Base-by-base conservation (phyloP, 208 protist genomes). In the Porcisia deanei region DNA sequence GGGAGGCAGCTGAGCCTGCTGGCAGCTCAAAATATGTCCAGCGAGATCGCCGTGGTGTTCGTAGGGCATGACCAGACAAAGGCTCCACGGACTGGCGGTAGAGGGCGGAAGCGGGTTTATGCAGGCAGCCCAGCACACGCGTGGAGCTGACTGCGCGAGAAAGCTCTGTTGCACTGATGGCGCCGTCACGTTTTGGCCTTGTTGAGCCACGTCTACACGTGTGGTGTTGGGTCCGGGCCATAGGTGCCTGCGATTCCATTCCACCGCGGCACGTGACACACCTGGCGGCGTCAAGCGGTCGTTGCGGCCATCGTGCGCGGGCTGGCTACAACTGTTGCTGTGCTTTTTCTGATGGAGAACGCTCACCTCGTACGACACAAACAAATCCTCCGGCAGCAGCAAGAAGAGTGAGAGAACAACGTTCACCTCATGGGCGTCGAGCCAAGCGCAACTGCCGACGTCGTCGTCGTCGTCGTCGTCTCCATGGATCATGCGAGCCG, bases 281-380 rank as follows among this genome's bases (percentile, higher is more conserved):
- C 30, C 71, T 22, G 3, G 47, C 25, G 52, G 47, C 25, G 47
- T 58, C 18, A 45, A 43, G 47, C 25, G 45, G 20, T 49, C 16
- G 47, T 47, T 8, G n/a, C 65, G 52, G 49, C n/a, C 0, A 34
- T 6, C 37, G 49, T 63, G 64, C n/a, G 39, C n/a, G 10, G 54
- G 64, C 14, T 53, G 64, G 64, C 45, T 5, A 30, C 25, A 12
- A 30, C 47, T 64, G 70, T n/a, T 49, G 53, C 41, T 52, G 70
- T 16, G 54, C 55, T 14, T 34, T 4, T 61, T 55, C 22, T 75
- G 71, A 4, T 75, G 45, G n/a, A 75, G 71, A 20, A 86, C 74
- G 47, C 75, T 83, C 18, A 86, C 78, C 59, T 90, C 88, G 67
- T 93, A 94, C 59, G 91, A 92, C 60, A 94, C 85, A 67, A 94